Evolutionary conservation across 345 rosid genomes (phyloP), one percentile per base, ranked within the genome.

Genomic region (Rhodamnia rubescens): DNA sequence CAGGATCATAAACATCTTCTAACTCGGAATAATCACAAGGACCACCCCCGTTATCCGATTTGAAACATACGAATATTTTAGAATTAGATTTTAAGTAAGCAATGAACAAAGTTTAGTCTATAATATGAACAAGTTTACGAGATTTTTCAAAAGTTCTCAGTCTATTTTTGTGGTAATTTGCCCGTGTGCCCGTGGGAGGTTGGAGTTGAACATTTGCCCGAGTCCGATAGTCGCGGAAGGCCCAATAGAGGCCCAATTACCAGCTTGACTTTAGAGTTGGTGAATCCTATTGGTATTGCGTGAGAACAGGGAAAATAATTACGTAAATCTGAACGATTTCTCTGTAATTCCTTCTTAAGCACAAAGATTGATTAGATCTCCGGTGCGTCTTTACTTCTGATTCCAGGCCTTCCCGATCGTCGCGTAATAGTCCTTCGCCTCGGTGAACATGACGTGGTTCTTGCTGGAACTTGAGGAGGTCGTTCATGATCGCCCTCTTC

Each of bases 401-500:
- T 53, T 16, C 21, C 54, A 16, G 7, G 54, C 54, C 54, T 53
- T 53, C 54, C 54, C 93, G 32, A 90, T 87, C 57, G 85, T 84
- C 5, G 85, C 81, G 58, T 90, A 88, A n/a, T 84, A 90, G 29
- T 90, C 89, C 55, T 90, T 82, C 2, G 82, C 88, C 51, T 49
- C 51, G 51, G 51, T 10, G 51, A 49, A 11, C 51, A 49, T 49
- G 51, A 49, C 51, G 13, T 40, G 42, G 42, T 12, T 49, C 51
- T n/a, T 82, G 52, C 51, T 81, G 85, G 83, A 91, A 91, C 32
- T 78, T 86, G 4, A 58, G 53, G 27, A 91, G 83, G 82, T 90
- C 91, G 5, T 88, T 84, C 82, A 86, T 83, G n/a, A 91, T 90
- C 75, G 84, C 88, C 51, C 82, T 15, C 69, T 91, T 89, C 90